phyloP scores from a whole-genome alignment of 148 eudicot genomes.

The Tetragonia tetragonoides region DNA sequence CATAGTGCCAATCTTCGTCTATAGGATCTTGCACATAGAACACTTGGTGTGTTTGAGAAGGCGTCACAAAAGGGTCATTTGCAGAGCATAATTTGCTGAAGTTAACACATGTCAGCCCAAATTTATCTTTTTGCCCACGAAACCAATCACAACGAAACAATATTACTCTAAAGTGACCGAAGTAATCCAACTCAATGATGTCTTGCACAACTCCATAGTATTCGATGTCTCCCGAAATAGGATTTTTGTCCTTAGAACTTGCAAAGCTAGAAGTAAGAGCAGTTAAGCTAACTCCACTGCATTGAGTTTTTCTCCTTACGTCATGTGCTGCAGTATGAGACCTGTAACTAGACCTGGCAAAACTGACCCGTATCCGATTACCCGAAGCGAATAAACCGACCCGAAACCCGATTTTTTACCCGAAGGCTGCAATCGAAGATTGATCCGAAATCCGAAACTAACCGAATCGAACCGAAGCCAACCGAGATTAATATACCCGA shows the following conservation, averaged over 20 bases:
- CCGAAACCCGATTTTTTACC: too few species aligned
- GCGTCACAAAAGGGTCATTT: constrained; percentile 17
- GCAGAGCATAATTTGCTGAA: neutral
- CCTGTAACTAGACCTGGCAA: too few species aligned
- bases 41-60: constrained; percentile 6
- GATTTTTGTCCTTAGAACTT: constrained; percentile 20
- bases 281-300: constrained; percentile 12
- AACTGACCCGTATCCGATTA: too few species aligned
- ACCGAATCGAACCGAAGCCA: too few species aligned
- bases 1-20: neutral
- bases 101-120: neutral
- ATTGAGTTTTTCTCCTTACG: neutral
- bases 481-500: too few species aligned
- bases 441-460: too few species aligned
- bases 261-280: constrained; percentile 15
- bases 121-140: neutral
- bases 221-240: constrained; percentile 9
- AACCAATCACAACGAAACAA: constrained; percentile 17
- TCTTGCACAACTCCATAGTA: constrained; percentile 15
- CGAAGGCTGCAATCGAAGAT: too few species aligned
- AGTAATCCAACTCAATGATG: constrained; percentile 19
- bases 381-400: too few species aligned
- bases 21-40: constrained; percentile 12
- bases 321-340: neutral
- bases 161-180: constrained; percentile 1